Evolutionary conservation across 345 rosid species (phyloP).

Genomic region (Turnera subulata): DNA sequence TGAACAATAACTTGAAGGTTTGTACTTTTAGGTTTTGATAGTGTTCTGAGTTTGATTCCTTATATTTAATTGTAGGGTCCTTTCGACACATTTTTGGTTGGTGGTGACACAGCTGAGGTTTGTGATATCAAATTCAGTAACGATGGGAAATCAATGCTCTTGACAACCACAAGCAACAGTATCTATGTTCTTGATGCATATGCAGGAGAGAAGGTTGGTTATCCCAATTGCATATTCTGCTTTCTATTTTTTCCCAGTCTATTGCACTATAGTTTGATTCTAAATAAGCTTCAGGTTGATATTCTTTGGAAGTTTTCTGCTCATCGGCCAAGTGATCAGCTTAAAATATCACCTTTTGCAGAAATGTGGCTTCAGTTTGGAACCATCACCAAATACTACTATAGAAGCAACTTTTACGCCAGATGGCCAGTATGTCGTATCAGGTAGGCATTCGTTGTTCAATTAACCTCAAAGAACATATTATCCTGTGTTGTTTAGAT

Average conservation of each 20-base stretch:
- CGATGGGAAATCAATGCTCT: conserved; percentile 92
- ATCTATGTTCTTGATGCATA: conserved; percentile 92
- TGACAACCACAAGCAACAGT: conserved; percentile 83
- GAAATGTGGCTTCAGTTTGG: conserved; percentile 89
- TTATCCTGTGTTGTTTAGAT: background rate
- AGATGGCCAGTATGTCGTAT: conserved; percentile 88
- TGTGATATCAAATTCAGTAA: conserved; percentile 96
- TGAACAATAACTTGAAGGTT: background rate
- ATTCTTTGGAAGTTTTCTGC: background rate
- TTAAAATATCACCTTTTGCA: conserved; percentile 29
- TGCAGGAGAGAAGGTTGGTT: conserved; percentile 86
- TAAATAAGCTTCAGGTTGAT: too few relatives aligned
- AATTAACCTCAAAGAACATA: conserved; percentile 1
- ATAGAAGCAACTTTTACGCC: conserved; percentile 94
- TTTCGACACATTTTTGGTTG: conserved; percentile 91
- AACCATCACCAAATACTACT: conserved; percentile 72
- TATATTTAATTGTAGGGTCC: conserved; percentile 65
- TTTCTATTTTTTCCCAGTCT: background rate
- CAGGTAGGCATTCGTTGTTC: conserved; percentile 48
- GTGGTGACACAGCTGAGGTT: conserved; percentile 95
- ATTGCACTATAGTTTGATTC: background rate
- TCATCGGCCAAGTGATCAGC: conserved; percentile 8
- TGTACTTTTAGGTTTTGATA: background rate
- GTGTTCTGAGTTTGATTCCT: conserved; percentile 15
- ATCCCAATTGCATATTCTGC: background rate